Conservation (phyloP, 192 early-diverging fungal species). For the Coemansia guatemalensis region DNA sequence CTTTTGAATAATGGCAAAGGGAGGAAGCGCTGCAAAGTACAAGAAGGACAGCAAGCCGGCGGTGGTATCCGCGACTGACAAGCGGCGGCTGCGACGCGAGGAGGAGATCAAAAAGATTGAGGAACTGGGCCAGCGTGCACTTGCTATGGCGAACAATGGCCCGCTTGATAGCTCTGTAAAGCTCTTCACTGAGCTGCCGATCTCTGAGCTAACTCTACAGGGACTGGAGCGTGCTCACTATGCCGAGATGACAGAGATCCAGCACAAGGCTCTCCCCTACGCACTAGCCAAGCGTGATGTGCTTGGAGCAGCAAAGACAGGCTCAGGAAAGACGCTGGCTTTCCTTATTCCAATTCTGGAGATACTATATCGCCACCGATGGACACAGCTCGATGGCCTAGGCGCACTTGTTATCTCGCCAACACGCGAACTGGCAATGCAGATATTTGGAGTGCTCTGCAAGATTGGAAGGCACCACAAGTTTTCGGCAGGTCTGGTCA, state of each 20-base stretch:
- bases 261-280: conserved; percentile 72
- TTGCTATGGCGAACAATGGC: conserved; percentile 23
- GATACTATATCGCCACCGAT: conserved; percentile 74
- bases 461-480: conserved; percentile 70
- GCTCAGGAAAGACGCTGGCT: conserved; percentile 81
- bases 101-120: conserved; percentile 33
- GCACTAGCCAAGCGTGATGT: conserved; percentile 72
- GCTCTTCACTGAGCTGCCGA: conserved; percentile 41
- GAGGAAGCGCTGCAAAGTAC: not conserved
- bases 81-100: conserved; percentile 36
- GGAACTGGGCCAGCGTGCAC: conserved; percentile 40
- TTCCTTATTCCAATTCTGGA: conserved; percentile 85
- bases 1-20: not conserved
- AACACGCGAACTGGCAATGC: conserved; percentile 78
- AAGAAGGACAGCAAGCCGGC: conserved; percentile 14
- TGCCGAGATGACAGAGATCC: conserved; percentile 93
- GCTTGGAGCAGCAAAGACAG: conserved; percentile 84
- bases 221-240: conserved; percentile 84
- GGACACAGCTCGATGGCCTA: conserved; percentile 79
- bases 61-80: conserved; percentile 20
- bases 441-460: conserved; percentile 88
- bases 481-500: conserved; percentile 93
- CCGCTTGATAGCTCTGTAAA: conserved; percentile 18
- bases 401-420: conserved; percentile 83
- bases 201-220: conserved; percentile 52